Evolutionary conservation across 2,329 filamentous ascomycete genomes (phyloP).

Genomic region (Emmonsiellopsis sp.): DNA sequence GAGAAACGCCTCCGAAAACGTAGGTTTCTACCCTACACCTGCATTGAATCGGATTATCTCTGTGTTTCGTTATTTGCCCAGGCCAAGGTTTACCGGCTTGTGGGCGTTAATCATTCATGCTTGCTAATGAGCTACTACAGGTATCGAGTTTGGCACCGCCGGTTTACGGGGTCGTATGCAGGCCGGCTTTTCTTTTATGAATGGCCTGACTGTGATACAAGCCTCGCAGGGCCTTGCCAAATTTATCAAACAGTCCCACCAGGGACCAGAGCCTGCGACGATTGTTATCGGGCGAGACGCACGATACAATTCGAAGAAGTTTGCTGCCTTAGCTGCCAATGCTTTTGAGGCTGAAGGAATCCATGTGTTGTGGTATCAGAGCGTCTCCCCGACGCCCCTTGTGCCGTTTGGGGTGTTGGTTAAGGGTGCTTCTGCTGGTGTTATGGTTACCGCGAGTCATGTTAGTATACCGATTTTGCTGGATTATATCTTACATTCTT

Average conservation of each 20-base stretch:
- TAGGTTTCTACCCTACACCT: slow-evolving; percentile 14
- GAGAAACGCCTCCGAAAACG: slow-evolving; percentile 44
- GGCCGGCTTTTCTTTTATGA: slow-evolving; percentile 54
- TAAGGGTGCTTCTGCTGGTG: slow-evolving; percentile 46
- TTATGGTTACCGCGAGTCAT: slow-evolving; percentile 59
- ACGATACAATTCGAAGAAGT: slow-evolving; percentile 52
- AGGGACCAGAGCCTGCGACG: slow-evolving; percentile 34
- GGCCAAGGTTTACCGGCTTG: too few relatives aligned
- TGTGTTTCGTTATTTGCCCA: not conserved
- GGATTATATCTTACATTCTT: not conserved
- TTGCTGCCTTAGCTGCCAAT: slow-evolving; percentile 50
- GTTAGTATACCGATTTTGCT: slow-evolving; percentile 18
- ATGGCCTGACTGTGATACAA: slow-evolving; percentile 51
- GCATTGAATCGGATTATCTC: not conserved
- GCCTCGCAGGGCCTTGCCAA: slow-evolving; percentile 56
- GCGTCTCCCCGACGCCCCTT: slow-evolving; percentile 48
- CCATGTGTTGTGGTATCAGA: slow-evolving; percentile 50
- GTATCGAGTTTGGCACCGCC: slow-evolving; percentile 53
- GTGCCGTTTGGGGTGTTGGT: slow-evolving; percentile 52
- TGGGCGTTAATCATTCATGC: not conserved
- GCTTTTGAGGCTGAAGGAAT: slow-evolving; percentile 50
- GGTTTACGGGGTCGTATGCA: slow-evolving; percentile 57
- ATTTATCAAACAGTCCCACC: slow-evolving; percentile 42
- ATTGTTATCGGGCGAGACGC: slow-evolving; percentile 56
- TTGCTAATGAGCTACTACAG: slow-evolving; percentile 13